Conservation (phyloP, 306 rosid genomes). For the peach (Prunus persica) region Prunus_persica_NCBIv2 NC_034010.1:24883001-24883500, state of each 20-base stretch:
- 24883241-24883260: not conserved
- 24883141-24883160: not conserved
- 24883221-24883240: not conserved
- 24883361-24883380: conserved; percentile 9
- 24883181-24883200: not conserved
- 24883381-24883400: not conserved
- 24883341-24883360: conserved; percentile 50
- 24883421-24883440: not conserved
- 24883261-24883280: not conserved
- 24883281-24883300: conserved; percentile 79
- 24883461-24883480: not conserved
- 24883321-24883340: conserved; percentile 64
- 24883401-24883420: not conserved
- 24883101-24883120: not conserved
- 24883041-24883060: not conserved
- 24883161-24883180: not conserved
- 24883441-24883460: not conserved
- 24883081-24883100: not conserved
- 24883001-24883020: not conserved
- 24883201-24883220: not conserved
- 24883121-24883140: not conserved
- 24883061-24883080: not conserved
- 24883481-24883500: not conserved
- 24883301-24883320: conserved; percentile 60
- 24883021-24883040: not conserved